phyloP scores from a whole-genome alignment of 768 basidiomycete species.

The Macrolepiota albuminosa region DNA sequence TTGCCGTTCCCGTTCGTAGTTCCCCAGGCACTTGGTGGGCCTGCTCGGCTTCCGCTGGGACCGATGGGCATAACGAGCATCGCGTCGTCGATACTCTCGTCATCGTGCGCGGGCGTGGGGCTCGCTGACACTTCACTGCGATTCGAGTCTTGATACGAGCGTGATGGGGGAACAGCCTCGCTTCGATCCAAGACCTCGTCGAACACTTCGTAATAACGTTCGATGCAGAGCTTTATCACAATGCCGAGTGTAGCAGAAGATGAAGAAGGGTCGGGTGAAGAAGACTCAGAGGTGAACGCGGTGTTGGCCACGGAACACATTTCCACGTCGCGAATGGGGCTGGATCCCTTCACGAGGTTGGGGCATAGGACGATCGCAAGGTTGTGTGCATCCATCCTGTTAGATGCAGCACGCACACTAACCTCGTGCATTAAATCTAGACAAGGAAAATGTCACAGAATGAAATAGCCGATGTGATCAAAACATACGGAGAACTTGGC shows the following conservation, averaged over 20 bases:
- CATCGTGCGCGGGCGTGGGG: constrained; percentile 35
- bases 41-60: constrained; percentile 23
- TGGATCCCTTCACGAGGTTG: constrained; percentile 70
- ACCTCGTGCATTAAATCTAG: constrained; percentile 79
- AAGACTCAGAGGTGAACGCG: constrained; percentile 18
- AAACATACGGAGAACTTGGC: constrained; percentile 56
- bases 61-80: constrained; percentile 73
- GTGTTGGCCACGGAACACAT: constrained; percentile 63
- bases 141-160: constrained; percentile 11
- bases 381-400: constrained; percentile 82
- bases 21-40: constrained; percentile 37
- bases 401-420: constrained; percentile 57
- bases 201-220: constrained; percentile 82
- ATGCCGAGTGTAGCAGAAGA: constrained; percentile 56
- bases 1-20: constrained; percentile 7
- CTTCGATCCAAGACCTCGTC: constrained; percentile 73
- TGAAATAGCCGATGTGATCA: constrained; percentile 1
- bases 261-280: constrained; percentile 16
- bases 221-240: constrained; percentile 73
- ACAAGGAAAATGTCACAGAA: neutral
- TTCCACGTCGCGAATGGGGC: constrained; percentile 64
- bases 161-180: constrained; percentile 45
- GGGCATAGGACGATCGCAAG: constrained; percentile 76
- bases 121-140: constrained; percentile 16
- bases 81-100: constrained; percentile 73